Base-by-base conservation (phyloP, 352 stramenopile species). In the Phytophthora ohioensis region DNA sequence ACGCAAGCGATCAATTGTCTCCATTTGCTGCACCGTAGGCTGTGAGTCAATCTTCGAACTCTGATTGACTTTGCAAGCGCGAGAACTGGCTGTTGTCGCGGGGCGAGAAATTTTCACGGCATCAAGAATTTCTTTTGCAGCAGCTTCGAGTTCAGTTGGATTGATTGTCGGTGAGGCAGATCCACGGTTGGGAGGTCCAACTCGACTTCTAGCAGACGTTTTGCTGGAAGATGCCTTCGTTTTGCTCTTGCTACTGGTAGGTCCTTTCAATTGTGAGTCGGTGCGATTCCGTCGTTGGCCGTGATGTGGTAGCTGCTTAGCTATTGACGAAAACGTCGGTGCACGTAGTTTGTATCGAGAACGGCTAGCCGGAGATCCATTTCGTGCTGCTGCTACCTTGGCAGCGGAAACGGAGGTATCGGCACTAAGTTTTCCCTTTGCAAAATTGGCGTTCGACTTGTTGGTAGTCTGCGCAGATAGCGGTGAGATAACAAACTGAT, bases 1-100 rank as follows among this genome's bases (percentile, higher is more conserved):
- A 4, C 69, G 73, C 1, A 91, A 71, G 3, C 69, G 71, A 34
- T 56, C 35, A 11, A 60, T 60, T 43, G 31, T 52, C 27, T 54
- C 46, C 30, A 53, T 4, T 55, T 67, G 68, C 27, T 59, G 64
- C 35, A 32, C 3, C 32, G 46, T 60, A 42, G 34, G 64, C 38
- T 34, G 45, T 5, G 46, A 54, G 21, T 17, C n/a, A 32, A 38
- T 31, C 21, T 55, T 41, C 27, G 35, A 32, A 21, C 39, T 6
- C 38, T 46, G 34, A 6, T 48, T 61, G 43, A 15, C 57, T 43
- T 59, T 57, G 42, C 48, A 57, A 46, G 12, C 15, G 21, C 62
- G 53, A 57, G 38, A 13, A 30, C 21, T 67, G 15, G 49, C 27
- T 43, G 49, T 30, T 54, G 27, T 61, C 4, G n/a, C 12, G 34